Conservation (phyloP, 352 stramenopile species). For the Phytophthora aleatoria region DNA sequence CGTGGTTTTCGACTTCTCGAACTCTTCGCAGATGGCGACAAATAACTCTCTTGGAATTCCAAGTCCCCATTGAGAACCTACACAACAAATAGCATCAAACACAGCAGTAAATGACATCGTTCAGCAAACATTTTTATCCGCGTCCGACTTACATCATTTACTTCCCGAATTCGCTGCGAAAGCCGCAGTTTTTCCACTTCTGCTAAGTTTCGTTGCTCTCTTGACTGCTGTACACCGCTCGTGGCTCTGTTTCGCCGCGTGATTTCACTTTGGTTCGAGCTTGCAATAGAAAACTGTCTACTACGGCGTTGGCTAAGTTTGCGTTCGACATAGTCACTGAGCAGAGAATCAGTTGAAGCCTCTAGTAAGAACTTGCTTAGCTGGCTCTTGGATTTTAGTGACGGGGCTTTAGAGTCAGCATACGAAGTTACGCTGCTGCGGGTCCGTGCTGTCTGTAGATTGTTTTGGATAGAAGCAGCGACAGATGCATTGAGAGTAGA, state of each 20-base stretch:
- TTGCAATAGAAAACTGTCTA: slow-evolving; percentile 10
- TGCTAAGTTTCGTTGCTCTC: slow-evolving; percentile 52
- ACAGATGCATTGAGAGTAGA: slow-evolving; percentile 21
- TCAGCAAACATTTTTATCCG: neutral
- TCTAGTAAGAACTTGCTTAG: slow-evolving; percentile 54
- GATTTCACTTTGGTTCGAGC: slow-evolving; percentile 14
- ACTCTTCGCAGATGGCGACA: slow-evolving; percentile 32
- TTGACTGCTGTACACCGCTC: slow-evolving; percentile 26
- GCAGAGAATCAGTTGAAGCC: slow-evolving; percentile 54
- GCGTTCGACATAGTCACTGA: slow-evolving; percentile 71
- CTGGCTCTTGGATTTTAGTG: slow-evolving; percentile 29
- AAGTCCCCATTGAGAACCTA: slow-evolving; percentile 67
- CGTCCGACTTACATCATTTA: slow-evolving; percentile 58
- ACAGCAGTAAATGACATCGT: neutral
- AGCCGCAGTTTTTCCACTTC: slow-evolving; percentile 70
- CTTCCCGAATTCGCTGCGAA: slow-evolving; percentile 68
- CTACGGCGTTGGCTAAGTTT: slow-evolving; percentile 58
- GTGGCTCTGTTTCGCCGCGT: slow-evolving; percentile 9
- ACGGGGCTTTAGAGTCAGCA: slow-evolving; percentile 1
- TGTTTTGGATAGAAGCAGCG: slow-evolving; percentile 22
- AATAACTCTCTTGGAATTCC: slow-evolving; percentile 58
- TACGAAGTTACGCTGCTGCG: slow-evolving; percentile 13
- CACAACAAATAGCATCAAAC: slow-evolving; percentile 13
- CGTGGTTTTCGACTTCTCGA: slow-evolving; percentile 9
- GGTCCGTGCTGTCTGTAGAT: slow-evolving; percentile 1